Evolutionary conservation across 805 yeast species (phyloP).

Genomic region (Saturnispora kantuleensis): DNA sequence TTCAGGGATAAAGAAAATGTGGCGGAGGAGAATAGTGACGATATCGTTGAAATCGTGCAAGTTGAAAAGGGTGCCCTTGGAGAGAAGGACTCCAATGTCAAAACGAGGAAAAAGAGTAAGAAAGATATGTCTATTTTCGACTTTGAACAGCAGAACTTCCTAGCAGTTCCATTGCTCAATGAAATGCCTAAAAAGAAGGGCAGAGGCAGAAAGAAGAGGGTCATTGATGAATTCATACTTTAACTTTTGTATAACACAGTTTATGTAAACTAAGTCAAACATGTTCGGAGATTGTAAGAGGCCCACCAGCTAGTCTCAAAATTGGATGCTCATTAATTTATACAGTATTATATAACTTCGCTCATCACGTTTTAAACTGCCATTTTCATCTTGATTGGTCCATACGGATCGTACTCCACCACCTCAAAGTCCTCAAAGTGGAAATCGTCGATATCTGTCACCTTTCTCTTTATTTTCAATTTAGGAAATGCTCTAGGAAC

Average conservation of each 20-base stretch:
- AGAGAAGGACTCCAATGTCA: not conserved
- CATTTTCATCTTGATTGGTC: constrained; percentile 90
- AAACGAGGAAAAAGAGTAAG: not conserved
- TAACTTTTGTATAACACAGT: not conserved
- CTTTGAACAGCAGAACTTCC: constrained; percentile 3
- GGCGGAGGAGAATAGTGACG: not conserved
- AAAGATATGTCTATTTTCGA: constrained; percentile 8
- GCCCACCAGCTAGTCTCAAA: too few relatives aligned
- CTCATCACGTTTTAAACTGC: constrained; percentile 50
- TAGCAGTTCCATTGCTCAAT: not conserved
- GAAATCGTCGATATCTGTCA: constrained; percentile 76
- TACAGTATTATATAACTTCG: too few relatives aligned
- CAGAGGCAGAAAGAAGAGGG: not conserved
- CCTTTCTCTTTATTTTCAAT: constrained; percentile 56
- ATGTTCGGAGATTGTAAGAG: too few relatives aligned
- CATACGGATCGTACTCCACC: constrained; percentile 68
- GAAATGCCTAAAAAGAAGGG: not conserved
- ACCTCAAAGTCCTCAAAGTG: constrained; percentile 81
- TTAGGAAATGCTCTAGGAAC: constrained; percentile 75
- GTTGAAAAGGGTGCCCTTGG: not conserved
- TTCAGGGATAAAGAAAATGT: constrained; percentile 13
- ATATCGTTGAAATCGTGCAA: not conserved
- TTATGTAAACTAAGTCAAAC: not conserved
- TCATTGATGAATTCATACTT: constrained; percentile 3
- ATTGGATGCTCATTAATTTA: too few relatives aligned